Base-by-base conservation (phyloP, 2,329 filamentous ascomycete species). In the Exophiala sp. region DNA sequence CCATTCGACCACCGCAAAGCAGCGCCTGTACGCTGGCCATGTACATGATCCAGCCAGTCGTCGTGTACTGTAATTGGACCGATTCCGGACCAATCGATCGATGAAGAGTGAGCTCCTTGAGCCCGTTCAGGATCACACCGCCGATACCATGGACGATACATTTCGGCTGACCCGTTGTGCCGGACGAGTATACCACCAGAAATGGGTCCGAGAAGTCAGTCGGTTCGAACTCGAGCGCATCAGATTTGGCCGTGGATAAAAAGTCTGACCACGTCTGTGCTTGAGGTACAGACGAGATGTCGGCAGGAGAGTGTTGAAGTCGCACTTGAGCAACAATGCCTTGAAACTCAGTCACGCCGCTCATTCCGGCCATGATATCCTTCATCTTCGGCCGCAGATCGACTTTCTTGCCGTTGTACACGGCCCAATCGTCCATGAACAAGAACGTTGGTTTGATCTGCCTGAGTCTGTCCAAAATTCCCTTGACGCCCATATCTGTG, bases 31-130 rank as follows among this genome's bases (percentile, higher is more conserved):
- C 74, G 35, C 78, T 80, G 2, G 76, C 41, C 42, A 60, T 44
- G 66, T 92, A 94, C 89, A 95, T 95, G 71, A 95, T 94, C 89
- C 89, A 95, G 0, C 88, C 87, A 0, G 87, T 90, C 0, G 84
- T 87, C 1, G 84, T 86, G 63, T 82, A 85, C 64, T 86, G 83
- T 33, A 85, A 60, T 7, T 71, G 66, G 0, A 77, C 73, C 12
- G 68, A 76, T 1, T 73, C 66, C 0, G 75, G 66, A 0, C 68
- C 68, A 39, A 77, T 62, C 45, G 79, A 72, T 5, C 73, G 68
- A 60, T 85, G 81, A 18, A 85, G 65, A 18, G 66, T 69, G 1
- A 72, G 75, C 67, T 95, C 89, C 65, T 91, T 85, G 38, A 68
- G 69, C 1, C 68, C 58, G 33, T 66, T 71, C 39, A 73, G 55